Conservation (phyloP, 441 rosid genomes). For the Erodium texanum region DNA sequence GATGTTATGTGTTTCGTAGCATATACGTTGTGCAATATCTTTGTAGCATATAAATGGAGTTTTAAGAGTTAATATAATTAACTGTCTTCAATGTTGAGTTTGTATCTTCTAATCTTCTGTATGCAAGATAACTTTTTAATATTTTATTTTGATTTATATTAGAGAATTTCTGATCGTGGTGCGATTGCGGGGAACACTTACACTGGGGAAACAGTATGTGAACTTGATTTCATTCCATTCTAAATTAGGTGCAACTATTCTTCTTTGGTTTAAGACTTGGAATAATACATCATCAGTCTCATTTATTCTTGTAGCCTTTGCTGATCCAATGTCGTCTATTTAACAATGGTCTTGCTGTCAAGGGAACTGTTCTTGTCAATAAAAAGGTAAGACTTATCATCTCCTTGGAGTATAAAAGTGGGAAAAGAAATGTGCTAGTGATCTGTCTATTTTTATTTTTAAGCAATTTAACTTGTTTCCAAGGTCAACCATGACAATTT, state of each 20-base stretch:
- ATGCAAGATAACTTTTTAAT: constrained; percentile 3
- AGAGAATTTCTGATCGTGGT: constrained; percentile 16
- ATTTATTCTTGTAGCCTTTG: constrained; percentile 46
- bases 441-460: not conserved
- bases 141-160: not conserved
- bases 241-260: not conserved
- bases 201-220: constrained; percentile 31
- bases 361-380: constrained; percentile 63
- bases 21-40: not conserved
- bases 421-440: not conserved
- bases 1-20: not conserved
- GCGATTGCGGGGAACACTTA: constrained; percentile 14
- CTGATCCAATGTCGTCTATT: constrained; percentile 71
- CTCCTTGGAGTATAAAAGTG: not conserved
- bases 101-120: not conserved
- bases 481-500: not conserved
- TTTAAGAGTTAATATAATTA: not conserved
- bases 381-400: constrained; percentile 37
- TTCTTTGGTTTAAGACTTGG: not conserved
- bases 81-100: not conserved
- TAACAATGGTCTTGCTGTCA: constrained; percentile 53
- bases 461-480: not conserved
- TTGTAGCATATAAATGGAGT: not conserved
- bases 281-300: constrained; percentile 7
- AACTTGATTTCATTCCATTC: constrained; percentile 3